These are phyloP conservation scores for Tylopilus felleus DNA, from an alignment of 768 basidiomycete genomes.

Conservation along the genomic window DNA sequence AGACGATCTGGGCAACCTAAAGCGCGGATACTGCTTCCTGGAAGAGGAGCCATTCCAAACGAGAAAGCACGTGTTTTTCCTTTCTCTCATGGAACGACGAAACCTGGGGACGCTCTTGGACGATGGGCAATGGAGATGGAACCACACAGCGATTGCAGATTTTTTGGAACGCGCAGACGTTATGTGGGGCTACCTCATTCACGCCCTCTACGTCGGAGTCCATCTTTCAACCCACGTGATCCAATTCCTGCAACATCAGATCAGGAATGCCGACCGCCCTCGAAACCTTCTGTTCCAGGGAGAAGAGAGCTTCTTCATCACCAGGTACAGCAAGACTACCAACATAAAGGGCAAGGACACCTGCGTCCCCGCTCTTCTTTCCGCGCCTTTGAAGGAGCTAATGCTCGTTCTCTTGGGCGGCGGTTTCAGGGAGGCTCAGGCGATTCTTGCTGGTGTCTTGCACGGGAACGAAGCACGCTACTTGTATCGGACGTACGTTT, in stretches of 20 bases:
- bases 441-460: background rate
- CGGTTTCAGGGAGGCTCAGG: background rate
- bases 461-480: background rate
- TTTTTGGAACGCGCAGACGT: background rate
- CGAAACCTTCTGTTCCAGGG: slow-evolving; percentile 1
- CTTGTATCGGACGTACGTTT: background rate
- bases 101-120: background rate
- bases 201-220: background rate
- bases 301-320: background rate
- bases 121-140: background rate
- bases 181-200: background rate
- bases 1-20: background rate
- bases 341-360: background rate
- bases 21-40: background rate
- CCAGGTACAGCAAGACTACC: background rate
- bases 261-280: slow-evolving; percentile 1
- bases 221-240: background rate
- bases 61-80: background rate
- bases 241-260: slow-evolving; percentile 6
- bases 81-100: background rate
- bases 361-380: background rate
- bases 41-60: background rate
- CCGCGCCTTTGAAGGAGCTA: background rate
- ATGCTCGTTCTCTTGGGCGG: background rate
- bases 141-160: background rate